Conservation (phyloP, 139 green algal genomes). For the Picochlorum sp. region DNA sequence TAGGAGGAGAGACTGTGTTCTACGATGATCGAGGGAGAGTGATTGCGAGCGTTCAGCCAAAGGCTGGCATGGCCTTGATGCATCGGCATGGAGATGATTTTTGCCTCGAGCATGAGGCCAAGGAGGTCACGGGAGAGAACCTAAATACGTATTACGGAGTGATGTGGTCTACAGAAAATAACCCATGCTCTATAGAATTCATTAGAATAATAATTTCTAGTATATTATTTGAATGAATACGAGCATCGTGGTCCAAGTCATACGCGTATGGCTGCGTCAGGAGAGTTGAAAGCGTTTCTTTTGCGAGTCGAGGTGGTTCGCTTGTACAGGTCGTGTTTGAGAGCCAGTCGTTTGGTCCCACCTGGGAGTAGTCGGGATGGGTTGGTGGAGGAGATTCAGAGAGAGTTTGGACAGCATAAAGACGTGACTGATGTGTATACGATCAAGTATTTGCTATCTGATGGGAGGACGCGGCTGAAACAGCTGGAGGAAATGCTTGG, state of each 20-base stretch:
- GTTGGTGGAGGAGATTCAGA: neutral
- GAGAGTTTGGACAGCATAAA: slow-evolving; percentile 6
- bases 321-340: slow-evolving; percentile 19
- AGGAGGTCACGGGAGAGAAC: slow-evolving; percentile 29
- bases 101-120: slow-evolving; percentile 50
- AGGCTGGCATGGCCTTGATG: slow-evolving; percentile 46
- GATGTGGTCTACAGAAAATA: slow-evolving; percentile 41
- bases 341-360: neutral
- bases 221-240: neutral
- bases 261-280: no score
- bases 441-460: slow-evolving; percentile 13
- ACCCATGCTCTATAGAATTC: no score
- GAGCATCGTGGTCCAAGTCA: neutral
- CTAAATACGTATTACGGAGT: slow-evolving; percentile 65
- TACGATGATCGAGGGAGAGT: slow-evolving; percentile 25
- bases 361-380: no score
- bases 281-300: slow-evolving; percentile 10
- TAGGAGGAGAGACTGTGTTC: slow-evolving; percentile 41
- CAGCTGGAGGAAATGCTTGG: slow-evolving; percentile 19
- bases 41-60: slow-evolving; percentile 33
- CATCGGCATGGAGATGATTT: slow-evolving; percentile 62
- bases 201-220: no score
- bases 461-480: slow-evolving; percentile 6
- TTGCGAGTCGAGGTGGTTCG: slow-evolving; percentile 24
- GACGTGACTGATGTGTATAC: slow-evolving; percentile 3